phyloP scores from a whole-genome alignment of 495 filamentous ascomycete species.

The Penicillium psychrofluorescens region DNA sequence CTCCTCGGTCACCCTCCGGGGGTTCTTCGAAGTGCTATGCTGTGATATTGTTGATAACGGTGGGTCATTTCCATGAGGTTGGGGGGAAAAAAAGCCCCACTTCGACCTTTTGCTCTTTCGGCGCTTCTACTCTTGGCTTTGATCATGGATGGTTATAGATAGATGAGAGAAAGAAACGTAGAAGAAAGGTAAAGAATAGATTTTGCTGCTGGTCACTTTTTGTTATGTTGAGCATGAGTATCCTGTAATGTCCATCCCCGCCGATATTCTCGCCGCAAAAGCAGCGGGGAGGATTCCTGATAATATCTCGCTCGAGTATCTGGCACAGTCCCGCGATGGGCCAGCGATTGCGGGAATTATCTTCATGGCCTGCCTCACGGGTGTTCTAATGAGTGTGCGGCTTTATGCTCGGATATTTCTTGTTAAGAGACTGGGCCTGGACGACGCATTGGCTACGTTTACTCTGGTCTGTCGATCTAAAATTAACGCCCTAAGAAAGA shows the following conservation, averaged over 20 bases:
- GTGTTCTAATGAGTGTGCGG: conserved; percentile 20
- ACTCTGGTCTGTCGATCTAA: conserved; percentile 22
- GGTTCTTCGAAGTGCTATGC: not conserved
- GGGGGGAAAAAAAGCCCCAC: not conserved
- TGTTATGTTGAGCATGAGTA: too few relatives aligned
- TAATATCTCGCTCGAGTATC: conserved; percentile 24
- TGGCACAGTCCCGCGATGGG: conserved; percentile 31
- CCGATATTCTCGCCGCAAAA: conserved; percentile 21
- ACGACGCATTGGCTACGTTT: conserved; percentile 29
- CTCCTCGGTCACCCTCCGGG: too few relatives aligned
- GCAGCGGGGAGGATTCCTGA: conserved; percentile 25
- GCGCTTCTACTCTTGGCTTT: not conserved
- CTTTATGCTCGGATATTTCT: conserved; percentile 27
- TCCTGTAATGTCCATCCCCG: conserved; percentile 18
- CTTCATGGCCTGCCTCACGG: conserved; percentile 27
- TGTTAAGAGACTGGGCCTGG: conserved; percentile 24
- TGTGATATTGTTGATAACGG: too few relatives aligned
- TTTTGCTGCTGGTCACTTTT: too few relatives aligned
- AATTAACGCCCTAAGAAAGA: not conserved
- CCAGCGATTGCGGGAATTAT: conserved; percentile 33
- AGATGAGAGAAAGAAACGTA: too few relatives aligned
- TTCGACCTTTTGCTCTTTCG: conserved; percentile 2
- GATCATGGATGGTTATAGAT: not conserved
- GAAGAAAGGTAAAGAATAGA: too few relatives aligned
- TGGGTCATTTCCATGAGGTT: too few relatives aligned